Base-by-base conservation (phyloP, 805 yeast genomes). In the Ogataea methanolica region DNA sequence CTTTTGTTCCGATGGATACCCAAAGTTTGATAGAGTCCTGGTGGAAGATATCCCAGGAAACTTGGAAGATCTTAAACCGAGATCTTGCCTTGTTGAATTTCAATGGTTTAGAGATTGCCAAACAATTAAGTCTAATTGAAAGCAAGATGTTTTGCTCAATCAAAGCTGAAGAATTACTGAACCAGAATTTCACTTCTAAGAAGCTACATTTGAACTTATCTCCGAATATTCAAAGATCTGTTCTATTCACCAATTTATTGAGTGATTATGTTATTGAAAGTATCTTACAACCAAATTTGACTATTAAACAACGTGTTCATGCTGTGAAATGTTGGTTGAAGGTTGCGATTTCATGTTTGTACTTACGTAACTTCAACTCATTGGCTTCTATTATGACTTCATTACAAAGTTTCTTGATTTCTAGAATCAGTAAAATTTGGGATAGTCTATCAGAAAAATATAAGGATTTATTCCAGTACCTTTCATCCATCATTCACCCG, bases 351-450 rank as follows among this genome's bases (percentile, higher is more conserved):
- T 83, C 90, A 1, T 82, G 90, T 54, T 71, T 83, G 38, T 84
- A 85, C 57, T 72, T 86, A 62, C 71, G 90, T 50, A 87, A 87
- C 61, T 86, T 82, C 69, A 87, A 87, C 60, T 82, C 94, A 0
- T 69, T 87, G 51, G 91, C 92, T 2, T 84, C 92, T 1, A 83
- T 87, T 41, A 79, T 87, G 69, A 85, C 90, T 0, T 75, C 90
- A 1, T 69, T 87, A 51, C 95, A 87, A 61, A 82, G 85, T 44
- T 87, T 83, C 60, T 73, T 83, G 38, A 68, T 87, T 38, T 80
- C 88, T 0, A 72, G 94, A 61, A 63, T 86, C 44, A 63, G 71
- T n/a, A 70, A 65, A 39, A 60, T 86, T 9, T 85, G 91, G 91
- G 68, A 63, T 2, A 75, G 70, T 0, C 61, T 86, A 35, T 73